These are phyloP conservation scores for Neurospora sp. DNA, from an alignment of 495 filamentous ascomycete genomes.

Conservation along the genomic window DNA sequence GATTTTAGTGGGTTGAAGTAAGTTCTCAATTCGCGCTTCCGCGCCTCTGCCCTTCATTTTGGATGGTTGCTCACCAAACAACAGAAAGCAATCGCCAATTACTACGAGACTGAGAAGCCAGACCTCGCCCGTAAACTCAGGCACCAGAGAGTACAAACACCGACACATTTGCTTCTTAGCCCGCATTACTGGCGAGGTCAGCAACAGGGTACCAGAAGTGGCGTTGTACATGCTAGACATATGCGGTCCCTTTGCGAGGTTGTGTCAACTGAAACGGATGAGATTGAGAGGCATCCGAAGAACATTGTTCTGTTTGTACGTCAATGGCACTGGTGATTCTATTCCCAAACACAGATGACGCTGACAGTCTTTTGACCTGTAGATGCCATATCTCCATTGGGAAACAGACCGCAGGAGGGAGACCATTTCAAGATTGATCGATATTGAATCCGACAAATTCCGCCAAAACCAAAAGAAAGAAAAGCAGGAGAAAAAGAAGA, in stretches of 20 bases:
- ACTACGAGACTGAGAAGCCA: constrained; percentile 7
- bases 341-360: background rate
- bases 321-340: background rate
- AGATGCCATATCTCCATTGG: constrained; percentile 63
- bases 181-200: constrained; percentile 24
- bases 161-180: constrained; percentile 15
- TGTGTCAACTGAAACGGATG: constrained; percentile 11
- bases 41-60: no score
- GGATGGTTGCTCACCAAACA: no score
- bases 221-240: constrained; percentile 25
- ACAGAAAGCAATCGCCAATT: constrained; percentile 13
- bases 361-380: background rate
- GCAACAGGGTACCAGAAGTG: constrained; percentile 14
- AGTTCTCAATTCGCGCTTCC: no score
- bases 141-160: background rate
- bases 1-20: no score
- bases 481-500: background rate
- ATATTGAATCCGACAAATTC: constrained; percentile 3
- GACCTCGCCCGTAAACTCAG: background rate
- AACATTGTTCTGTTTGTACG: constrained; percentile 32
- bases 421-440: constrained; percentile 11
- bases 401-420: constrained; percentile 43
- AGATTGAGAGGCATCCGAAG: constrained; percentile 14
- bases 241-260: constrained; percentile 26
- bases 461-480: background rate